Evolutionary conservation across 768 basidiomycete species (phyloP).

Genomic region (Xerocomellus chrysenteron): DNA sequence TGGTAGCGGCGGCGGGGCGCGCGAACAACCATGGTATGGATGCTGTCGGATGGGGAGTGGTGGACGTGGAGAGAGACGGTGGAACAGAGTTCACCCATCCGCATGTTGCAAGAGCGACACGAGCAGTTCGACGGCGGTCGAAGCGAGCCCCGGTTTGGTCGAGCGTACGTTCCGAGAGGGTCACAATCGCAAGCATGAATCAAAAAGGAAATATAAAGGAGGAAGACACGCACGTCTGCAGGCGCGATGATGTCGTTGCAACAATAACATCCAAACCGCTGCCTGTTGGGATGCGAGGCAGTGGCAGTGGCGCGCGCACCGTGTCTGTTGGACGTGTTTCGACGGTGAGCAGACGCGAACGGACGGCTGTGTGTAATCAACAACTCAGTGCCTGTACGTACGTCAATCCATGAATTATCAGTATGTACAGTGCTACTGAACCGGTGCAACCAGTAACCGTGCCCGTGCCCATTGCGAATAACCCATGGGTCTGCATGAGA

Average conservation of each 20-base stretch:
- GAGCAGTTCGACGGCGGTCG: constrained; percentile 92
- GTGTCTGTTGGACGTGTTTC: too few relatives aligned
- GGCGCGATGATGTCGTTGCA: constrained; percentile 99
- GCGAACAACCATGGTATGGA: constrained; percentile 25
- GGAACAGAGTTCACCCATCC: constrained; percentile 56
- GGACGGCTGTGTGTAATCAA: too few relatives aligned
- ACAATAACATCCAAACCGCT: constrained; percentile 87
- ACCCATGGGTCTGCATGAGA: too few relatives aligned
- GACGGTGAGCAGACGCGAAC: too few relatives aligned
- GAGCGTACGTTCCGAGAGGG: constrained; percentile 83
- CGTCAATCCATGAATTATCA: too few relatives aligned
- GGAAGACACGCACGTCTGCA: constrained; percentile 64
- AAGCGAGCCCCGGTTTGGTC: constrained; percentile 97
- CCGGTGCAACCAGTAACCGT: too few relatives aligned
- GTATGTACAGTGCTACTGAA: too few relatives aligned
- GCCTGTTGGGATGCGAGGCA: constrained; percentile 26
- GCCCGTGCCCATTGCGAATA: too few relatives aligned
- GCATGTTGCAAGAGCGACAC: constrained; percentile 90
- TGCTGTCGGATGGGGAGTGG: neutral
- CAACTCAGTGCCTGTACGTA: too few relatives aligned
- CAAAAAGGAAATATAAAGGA: too few relatives aligned
- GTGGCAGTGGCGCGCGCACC: constrained; percentile 50
- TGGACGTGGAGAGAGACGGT: too few relatives aligned
- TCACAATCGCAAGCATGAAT: too few relatives aligned
- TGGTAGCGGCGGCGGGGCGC: constrained; percentile 72